Percentiles rank a stretch among this genome's conserved stretches.
phyloP scores from a whole-genome alignment of 2,329 filamentous ascomycete genomes.

The Lasiodiplodia theobromae region DNA sequence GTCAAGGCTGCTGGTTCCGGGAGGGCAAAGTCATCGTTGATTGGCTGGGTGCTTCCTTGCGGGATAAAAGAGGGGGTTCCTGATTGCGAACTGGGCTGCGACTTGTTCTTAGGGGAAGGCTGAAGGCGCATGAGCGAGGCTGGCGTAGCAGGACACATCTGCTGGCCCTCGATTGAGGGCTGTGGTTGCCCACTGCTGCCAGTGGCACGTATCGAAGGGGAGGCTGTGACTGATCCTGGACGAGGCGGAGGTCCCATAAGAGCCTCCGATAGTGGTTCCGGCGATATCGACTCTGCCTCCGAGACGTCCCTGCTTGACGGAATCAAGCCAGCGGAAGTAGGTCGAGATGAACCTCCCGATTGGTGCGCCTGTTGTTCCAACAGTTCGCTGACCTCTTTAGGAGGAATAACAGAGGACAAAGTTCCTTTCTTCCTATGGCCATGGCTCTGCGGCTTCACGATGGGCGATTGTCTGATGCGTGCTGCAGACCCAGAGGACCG shows the following conservation, averaged over 20 bases:
- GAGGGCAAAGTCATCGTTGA: conserved; percentile 70
- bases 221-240: conserved; percentile 69
- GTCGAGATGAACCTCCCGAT: conserved; percentile 34
- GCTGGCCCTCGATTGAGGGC: conserved; percentile 10
- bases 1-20: conserved; percentile 72
- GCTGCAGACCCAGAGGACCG: conserved; percentile 50
- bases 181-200: conserved; percentile 45
- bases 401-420: conserved; percentile 52
- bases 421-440: conserved; percentile 50
- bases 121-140: conserved; percentile 77
- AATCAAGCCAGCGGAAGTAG: conserved; percentile 27
- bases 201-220: conserved; percentile 68
- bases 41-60: conserved; percentile 37
- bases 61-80: conserved; percentile 36
- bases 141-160: conserved; percentile 68
- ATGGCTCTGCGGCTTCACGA: conserved; percentile 68
- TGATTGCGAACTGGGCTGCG: conserved; percentile 14
- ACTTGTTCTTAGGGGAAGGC: conserved; percentile 39
- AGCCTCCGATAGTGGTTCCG: conserved; percentile 55
- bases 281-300: conserved; percentile 58
- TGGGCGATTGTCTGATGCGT: conserved; percentile 73
- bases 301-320: conserved; percentile 48
- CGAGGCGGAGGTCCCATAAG: conserved; percentile 68
- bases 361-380: conserved; percentile 49
- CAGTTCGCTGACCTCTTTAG: conserved; percentile 53